phyloP scores from a whole-genome alignment of 441 rosid genomes.

The Daphne laureola region DNA sequence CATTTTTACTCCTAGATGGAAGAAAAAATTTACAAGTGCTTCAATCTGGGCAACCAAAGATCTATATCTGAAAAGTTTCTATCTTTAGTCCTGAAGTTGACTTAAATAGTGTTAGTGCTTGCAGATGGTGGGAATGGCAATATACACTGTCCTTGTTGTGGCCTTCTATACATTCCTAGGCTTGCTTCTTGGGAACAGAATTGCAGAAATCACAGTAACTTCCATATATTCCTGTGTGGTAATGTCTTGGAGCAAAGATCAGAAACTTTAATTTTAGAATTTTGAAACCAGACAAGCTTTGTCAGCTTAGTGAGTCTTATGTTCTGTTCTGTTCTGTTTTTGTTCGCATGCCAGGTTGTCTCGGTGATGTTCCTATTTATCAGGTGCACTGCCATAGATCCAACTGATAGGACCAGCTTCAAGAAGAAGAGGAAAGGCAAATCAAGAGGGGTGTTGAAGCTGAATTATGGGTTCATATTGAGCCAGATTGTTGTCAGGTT shows the following conservation, averaged over 20 bases:
- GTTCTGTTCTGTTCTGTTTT: background rate
- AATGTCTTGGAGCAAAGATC: conserved; percentile 11
- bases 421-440: conserved; percentile 50
- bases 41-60: background rate
- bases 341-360: conserved; percentile 61
- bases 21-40: background rate
- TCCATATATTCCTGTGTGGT: conserved; percentile 63
- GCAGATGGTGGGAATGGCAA: conserved; percentile 79
- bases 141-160: conserved; percentile 57
- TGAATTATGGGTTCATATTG: conserved; percentile 64
- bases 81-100: background rate
- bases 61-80: background rate
- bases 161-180: conserved; percentile 76
- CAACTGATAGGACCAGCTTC: conserved; percentile 71
- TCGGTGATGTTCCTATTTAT: conserved; percentile 65
- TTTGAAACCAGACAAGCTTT: conserved; percentile 3
- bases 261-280: background rate
- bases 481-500: conserved; percentile 69
- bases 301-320: conserved; percentile 5
- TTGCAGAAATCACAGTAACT: conserved; percentile 58
- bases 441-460: conserved; percentile 39
- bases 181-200: conserved; percentile 66
- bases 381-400: conserved; percentile 80
- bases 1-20: background rate
- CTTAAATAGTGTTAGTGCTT: conserved; percentile 9